Evolutionary conservation across 2,329 filamentous ascomycete species (phyloP), one percentile per base, ranked within the genome.

Genomic region (Phyllosticta ampelicida): DNA sequence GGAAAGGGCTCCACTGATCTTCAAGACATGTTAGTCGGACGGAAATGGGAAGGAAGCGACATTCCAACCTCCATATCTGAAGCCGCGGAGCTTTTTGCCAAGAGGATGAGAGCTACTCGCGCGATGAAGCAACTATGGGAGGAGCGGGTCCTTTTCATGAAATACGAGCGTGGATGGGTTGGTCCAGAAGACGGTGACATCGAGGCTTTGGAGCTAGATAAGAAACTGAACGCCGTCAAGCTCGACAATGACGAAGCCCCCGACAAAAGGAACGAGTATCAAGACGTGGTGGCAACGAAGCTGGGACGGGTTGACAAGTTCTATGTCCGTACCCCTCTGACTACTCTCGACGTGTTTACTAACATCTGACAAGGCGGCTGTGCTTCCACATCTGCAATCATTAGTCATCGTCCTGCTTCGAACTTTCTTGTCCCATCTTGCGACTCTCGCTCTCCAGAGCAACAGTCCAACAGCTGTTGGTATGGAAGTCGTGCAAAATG

Each of bases 121-220:
- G 89, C 89, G 5, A 92, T 95, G 74, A 84, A 89, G 58, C 94
- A 99, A 73, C 77, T 99, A 13, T 99, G 94, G 92, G 87, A 95
- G 64, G 91, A 95, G 69, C 83, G 94, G 53, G 91, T 96, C 66
- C 83, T 83, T 26, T 99, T 95, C 64, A 85, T 96, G 75, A 92
- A 88, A 67, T 95, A 89, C 64, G 92, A 97, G 66, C 82, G 94
- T 57, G 94, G 94, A 9, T 99, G 90, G 89, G 84, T 87, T 60
- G 77, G 78, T 9, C 68, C 70, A 8, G 70, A 76, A 54, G 72
- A 77, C 9, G 19, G 19, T 3, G 72, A 77, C 55, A 71, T 74
- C n/a, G 67, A 71, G 56, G 58, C 81, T 74, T 72, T 77, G 60
- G 66, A 72, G 28, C 63, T 73, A 4, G 58, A 59, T 10, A 28